These are phyloP conservation scores for Oenanthe sinensis DNA, from an alignment of 129 eudicot species.

Conservation along the genomic window DNA sequence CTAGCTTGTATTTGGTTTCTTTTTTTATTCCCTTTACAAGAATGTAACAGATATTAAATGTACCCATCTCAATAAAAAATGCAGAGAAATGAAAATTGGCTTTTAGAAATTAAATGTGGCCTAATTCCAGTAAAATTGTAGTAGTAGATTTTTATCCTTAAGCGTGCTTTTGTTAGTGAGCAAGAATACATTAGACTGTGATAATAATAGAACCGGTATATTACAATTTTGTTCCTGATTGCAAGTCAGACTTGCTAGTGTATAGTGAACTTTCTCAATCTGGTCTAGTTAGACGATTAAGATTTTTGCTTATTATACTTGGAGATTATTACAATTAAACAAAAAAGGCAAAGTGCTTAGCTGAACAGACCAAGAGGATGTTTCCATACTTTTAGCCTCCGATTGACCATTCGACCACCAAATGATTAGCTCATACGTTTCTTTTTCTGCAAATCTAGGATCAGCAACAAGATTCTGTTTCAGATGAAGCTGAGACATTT, in stretches of 20 bases:
- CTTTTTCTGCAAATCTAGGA: slow-evolving; percentile 37
- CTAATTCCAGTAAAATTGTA: not conserved
- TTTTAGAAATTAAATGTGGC: not conserved
- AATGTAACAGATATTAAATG: not conserved
- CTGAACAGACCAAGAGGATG: not conserved
- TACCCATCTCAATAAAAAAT: not conserved
- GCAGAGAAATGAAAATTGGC: not conserved
- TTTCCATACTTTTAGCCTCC: not conserved
- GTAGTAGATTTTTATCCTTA: not conserved
- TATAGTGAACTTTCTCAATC: not conserved
- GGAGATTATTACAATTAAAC: not conserved
- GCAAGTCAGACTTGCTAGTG: not conserved
- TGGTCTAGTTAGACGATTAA: not conserved
- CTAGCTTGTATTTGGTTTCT: not conserved
- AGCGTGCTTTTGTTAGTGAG: not conserved
- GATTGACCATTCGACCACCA: not conserved
- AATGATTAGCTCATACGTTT: not conserved
- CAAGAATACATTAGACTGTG: not conserved
- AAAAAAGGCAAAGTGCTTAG: not conserved
- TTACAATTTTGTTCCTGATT: not conserved
- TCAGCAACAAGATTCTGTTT: slow-evolving; percentile 58
- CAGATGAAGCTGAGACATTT: slow-evolving; percentile 94
- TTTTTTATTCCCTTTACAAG: not conserved
- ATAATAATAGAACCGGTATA: not conserved
- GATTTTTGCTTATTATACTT: not conserved